A percentile compares a stretch with the other conserved stretches of the same genome.
phyloP scores from a whole-genome alignment of 768 basidiomycete genomes.

The Sporobolomyces phaffii region DNA sequence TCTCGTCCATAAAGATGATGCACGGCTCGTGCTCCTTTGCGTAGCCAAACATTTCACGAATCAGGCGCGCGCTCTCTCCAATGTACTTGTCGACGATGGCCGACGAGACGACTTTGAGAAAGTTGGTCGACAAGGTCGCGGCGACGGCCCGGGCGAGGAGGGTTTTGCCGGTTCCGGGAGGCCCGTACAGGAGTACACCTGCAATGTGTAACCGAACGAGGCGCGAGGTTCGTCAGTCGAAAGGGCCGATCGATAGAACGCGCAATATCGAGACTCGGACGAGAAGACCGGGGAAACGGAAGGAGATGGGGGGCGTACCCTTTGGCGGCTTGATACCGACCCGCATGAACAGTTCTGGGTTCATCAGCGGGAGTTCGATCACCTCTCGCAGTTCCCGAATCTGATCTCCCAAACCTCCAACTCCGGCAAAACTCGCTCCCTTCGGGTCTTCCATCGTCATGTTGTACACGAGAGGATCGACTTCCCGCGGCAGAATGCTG shows the following conservation, averaged over 20 bases:
- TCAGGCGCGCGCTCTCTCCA: constrained; percentile 89
- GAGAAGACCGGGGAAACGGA: not conserved
- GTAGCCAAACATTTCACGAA: constrained; percentile 98
- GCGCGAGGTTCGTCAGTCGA: not conserved
- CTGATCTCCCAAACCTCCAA: constrained; percentile 91
- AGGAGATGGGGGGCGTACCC: constrained; percentile 48
- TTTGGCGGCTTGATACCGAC: constrained; percentile 96
- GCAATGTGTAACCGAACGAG: not conserved
- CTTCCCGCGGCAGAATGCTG: constrained; percentile 82
- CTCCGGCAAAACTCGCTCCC: constrained; percentile 89
- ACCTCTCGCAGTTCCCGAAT: constrained; percentile 94
- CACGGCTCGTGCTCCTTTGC: constrained; percentile 93
- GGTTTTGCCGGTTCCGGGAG: constrained; percentile 94
- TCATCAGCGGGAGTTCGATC: constrained; percentile 89
- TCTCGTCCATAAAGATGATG: constrained; percentile 48
- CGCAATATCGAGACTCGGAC: not conserved
- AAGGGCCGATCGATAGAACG: too few species aligned
- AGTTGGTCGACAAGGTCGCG: constrained; percentile 95
- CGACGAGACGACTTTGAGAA: constrained; percentile 96
- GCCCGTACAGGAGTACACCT: constrained; percentile 81
- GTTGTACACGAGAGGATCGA: constrained; percentile 97
- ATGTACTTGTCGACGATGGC: constrained; percentile 99
- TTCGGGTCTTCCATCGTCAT: constrained; percentile 98
- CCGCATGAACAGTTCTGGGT: constrained; percentile 87
- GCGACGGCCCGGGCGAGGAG: constrained; percentile 90